Conservation (phyloP, 1,284 basidiomycete genomes). For the Trichosporon coremiiforme region DNA sequence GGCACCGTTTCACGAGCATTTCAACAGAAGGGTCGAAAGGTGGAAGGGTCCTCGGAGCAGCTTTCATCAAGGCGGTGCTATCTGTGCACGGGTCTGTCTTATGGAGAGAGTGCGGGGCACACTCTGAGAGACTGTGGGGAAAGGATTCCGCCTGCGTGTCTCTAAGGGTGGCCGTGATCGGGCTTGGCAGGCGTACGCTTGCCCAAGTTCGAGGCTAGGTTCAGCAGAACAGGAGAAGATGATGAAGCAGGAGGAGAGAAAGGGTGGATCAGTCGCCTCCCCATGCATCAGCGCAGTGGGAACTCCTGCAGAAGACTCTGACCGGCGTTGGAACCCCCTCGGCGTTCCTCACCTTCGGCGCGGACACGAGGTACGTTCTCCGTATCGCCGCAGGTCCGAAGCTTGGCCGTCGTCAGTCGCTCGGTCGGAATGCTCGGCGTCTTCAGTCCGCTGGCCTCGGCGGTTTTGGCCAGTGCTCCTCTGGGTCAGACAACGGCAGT, state of each 20-base stretch:
- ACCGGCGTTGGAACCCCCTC: neutral
- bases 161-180: neutral
- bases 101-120: neutral
- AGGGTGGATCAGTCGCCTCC: neutral
- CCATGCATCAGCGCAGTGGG: neutral
- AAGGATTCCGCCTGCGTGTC: neutral
- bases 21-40: too few species aligned
- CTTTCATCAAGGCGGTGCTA: neutral
- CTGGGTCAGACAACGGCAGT: too few species aligned
- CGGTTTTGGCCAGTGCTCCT: neutral
- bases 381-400: neutral
- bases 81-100: neutral
- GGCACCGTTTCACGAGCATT: neutral
- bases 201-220: too few species aligned
- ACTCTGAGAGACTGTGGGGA: neutral
- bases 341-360: neutral
- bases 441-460: neutral
- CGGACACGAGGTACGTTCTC: neutral
- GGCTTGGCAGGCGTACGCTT: neutral
- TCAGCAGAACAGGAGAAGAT: neutral
- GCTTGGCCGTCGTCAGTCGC: neutral
- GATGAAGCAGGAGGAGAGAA: neutral
- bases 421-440: neutral
- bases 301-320: neutral
- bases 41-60: too few species aligned